Percentiles rank a stretch among this genome's conserved stretches.
phyloP scores from a whole-genome alignment of 345 rosid genomes.

The Eucalyptus sp. region DNA sequence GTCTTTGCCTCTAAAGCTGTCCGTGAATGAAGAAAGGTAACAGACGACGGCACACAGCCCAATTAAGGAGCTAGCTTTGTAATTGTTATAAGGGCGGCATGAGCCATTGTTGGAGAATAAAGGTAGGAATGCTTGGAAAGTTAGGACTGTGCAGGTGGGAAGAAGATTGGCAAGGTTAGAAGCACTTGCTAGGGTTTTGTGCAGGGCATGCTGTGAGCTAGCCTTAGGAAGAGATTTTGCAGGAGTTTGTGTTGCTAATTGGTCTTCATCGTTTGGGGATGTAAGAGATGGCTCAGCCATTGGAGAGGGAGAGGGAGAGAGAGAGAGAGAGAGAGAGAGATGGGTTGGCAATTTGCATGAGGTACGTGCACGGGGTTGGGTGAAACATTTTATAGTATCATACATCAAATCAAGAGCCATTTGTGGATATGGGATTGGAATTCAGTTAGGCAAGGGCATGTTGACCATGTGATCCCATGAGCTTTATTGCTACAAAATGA shows the following conservation, averaged over 20 bases:
- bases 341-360: background rate
- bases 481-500: background rate
- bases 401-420: background rate
- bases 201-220: background rate
- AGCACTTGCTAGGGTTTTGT: constrained; percentile 11
- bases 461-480: background rate
- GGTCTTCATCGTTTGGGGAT: background rate
- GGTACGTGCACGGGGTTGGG: background rate
- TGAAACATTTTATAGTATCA: background rate
- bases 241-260: background rate
- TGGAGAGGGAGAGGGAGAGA: background rate
- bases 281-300: background rate
- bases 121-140: constrained; percentile 28
- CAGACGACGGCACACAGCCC: constrained; percentile 8
- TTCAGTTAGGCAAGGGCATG: background rate
- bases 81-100: constrained; percentile 10
- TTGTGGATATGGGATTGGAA: background rate
- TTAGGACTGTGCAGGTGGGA: constrained; percentile 46
- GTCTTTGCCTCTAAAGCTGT: constrained; percentile 22
- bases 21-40: constrained; percentile 41
- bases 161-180: constrained; percentile 42
- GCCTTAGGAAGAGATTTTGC: background rate
- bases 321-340: background rate
- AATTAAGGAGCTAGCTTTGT: constrained; percentile 20
- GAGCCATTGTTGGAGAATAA: constrained; percentile 35